A percentile compares a stretch with the other conserved stretches of the same genome.
Conservation (phyloP, 2,329 filamentous ascomycete species). For the Cercospora citrullina region DNA sequence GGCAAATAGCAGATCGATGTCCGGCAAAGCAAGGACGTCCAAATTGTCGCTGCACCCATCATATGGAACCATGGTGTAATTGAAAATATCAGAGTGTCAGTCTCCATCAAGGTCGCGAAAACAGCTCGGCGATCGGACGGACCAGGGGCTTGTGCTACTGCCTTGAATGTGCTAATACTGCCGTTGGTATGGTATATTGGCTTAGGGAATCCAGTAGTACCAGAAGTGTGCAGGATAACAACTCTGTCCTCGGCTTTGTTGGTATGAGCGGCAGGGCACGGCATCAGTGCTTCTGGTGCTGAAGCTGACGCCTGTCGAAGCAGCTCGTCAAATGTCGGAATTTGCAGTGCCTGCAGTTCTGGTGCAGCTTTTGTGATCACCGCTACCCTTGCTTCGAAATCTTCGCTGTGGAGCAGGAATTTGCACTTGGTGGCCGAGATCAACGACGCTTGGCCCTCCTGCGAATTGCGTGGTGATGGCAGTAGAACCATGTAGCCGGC, state of each 20-base stretch:
- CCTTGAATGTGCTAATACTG: slow-evolving; percentile 21
- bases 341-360: slow-evolving; percentile 19
- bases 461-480: slow-evolving; percentile 21
- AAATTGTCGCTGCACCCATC: slow-evolving; percentile 19
- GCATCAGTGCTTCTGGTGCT: neutral
- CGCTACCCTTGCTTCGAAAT: slow-evolving; percentile 23
- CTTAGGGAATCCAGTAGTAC: slow-evolving; percentile 27
- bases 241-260: slow-evolving; percentile 18
- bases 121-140: slow-evolving; percentile 12
- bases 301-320: slow-evolving; percentile 4
- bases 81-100: neutral
- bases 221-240: slow-evolving; percentile 27
- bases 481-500: slow-evolving; percentile 31
- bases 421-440: slow-evolving; percentile 22
- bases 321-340: slow-evolving; percentile 24
- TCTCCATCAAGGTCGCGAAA: neutral
- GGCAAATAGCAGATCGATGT: slow-evolving; percentile 14
- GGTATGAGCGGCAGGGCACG: slow-evolving; percentile 7
- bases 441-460: slow-evolving; percentile 25
- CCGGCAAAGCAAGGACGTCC: slow-evolving; percentile 17
- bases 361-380: slow-evolving; percentile 24
- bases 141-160: slow-evolving; percentile 5
- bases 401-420: slow-evolving; percentile 19
- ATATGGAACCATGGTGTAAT: slow-evolving; percentile 25
- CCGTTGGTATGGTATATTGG: slow-evolving; percentile 24